These are phyloP conservation scores for Chlamydomonas urium DNA, from an alignment of 139 green algal genomes.

Conservation along the genomic window DNA sequence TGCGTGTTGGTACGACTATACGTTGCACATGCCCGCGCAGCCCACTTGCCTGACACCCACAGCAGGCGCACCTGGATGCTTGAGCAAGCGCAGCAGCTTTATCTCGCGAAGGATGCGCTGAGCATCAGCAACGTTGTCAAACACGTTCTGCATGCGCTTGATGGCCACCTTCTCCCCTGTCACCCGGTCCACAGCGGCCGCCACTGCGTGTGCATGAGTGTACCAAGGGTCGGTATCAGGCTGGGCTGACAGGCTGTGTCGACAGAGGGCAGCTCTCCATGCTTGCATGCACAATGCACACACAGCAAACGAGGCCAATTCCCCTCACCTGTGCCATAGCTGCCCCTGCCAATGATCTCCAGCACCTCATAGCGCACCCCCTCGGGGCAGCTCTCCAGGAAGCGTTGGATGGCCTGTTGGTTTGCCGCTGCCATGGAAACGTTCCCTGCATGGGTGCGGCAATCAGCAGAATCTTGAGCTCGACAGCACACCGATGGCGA, in stretches of 20 bases:
- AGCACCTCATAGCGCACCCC: conserved; percentile 15
- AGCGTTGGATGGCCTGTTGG: too few species aligned
- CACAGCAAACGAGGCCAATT: too few species aligned
- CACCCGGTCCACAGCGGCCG: conserved; percentile 74
- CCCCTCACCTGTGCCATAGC: too few species aligned
- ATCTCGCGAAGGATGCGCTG: conserved; percentile 95
- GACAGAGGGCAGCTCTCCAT: background rate
- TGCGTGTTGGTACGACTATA: too few species aligned
- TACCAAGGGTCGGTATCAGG: background rate
- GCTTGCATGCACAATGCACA: too few species aligned
- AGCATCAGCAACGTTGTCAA: conserved; percentile 93
- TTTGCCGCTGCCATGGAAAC: too few species aligned
- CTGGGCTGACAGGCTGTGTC: background rate
- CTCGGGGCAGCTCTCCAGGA: too few species aligned
- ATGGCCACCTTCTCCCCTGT: conserved; percentile 80
- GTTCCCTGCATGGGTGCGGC: too few species aligned
- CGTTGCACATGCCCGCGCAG: too few species aligned
- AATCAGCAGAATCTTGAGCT: too few species aligned
- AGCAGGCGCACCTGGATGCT: conserved; percentile 73
- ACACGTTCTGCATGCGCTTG: conserved; percentile 98
- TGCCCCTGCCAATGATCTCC: conserved; percentile 67
- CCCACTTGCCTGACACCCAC: too few species aligned
- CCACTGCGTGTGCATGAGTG: conserved; percentile 67
- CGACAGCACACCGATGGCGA: too few species aligned
- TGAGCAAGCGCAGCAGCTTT: conserved; percentile 89